phyloP scores from a whole-genome alignment of 139 green algal species.

The Diplosphaera chodatii region DNA sequence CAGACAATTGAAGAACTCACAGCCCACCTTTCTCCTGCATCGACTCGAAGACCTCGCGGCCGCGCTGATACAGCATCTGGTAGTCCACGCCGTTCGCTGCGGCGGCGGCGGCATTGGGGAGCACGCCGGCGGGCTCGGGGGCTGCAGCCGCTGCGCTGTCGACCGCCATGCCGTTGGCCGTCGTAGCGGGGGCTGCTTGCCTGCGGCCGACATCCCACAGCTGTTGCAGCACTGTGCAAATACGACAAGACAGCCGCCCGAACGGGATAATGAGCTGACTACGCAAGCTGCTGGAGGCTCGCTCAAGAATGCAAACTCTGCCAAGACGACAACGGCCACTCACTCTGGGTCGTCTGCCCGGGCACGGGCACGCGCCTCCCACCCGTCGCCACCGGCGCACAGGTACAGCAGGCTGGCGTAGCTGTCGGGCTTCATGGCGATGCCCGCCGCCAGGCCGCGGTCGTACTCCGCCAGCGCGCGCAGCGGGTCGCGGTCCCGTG shows the following conservation, averaged over 20 bases:
- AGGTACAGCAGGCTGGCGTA: constrained; percentile 40
- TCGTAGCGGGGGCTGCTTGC: no score
- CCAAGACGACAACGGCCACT: no score
- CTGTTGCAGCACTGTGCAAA: no score
- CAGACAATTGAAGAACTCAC: no score
- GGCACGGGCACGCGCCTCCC: constrained; percentile 18
- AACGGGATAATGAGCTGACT: no score
- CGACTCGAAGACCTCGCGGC: constrained; percentile 16
- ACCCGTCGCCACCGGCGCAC: constrained; percentile 35
- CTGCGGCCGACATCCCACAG: background rate
- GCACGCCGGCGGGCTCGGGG: no score
- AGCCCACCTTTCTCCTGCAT: constrained; percentile 7
- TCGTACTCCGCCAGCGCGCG: constrained; percentile 33
- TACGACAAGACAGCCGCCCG: no score
- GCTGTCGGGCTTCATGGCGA: constrained; percentile 13
- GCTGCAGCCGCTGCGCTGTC: no score
- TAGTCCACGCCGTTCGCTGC: background rate
- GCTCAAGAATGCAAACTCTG: no score
- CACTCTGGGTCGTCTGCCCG: background rate
- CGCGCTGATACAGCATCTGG: constrained; percentile 1
- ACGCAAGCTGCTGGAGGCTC: no score
- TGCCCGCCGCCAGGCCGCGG: constrained; percentile 11
- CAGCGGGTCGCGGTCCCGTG: constrained; percentile 10
- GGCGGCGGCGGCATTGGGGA: no score
- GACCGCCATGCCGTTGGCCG: background rate